Evolutionary conservation across 1,139 yeast genomes (phyloP).

Genomic region (Scheffersomyces segobiensis): DNA sequence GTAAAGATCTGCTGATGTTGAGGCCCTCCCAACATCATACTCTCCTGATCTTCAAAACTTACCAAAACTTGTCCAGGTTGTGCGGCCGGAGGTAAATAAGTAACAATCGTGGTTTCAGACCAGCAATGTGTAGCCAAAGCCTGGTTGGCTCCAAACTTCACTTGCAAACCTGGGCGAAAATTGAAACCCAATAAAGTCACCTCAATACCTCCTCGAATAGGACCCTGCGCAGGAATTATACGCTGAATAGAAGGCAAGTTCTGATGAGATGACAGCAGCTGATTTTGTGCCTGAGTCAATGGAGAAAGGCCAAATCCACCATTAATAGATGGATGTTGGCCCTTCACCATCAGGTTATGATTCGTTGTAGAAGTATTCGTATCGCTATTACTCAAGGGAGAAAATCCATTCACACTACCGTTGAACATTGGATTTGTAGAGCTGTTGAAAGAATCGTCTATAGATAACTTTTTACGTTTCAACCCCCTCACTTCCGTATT

Average conservation of each 20-base stretch:
- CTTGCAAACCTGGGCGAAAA: slow-evolving; percentile 78
- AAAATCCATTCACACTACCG: slow-evolving; percentile 42
- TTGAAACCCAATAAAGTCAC: slow-evolving; percentile 86
- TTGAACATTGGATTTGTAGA: slow-evolving; percentile 47
- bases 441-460: slow-evolving; percentile 43
- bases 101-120: slow-evolving; percentile 92
- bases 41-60: slow-evolving; percentile 60
- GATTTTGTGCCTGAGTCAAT: slow-evolving; percentile 9
- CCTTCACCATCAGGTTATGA: slow-evolving; percentile 5
- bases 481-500: slow-evolving; percentile 27
- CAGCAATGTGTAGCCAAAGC: slow-evolving; percentile 93
- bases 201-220: slow-evolving; percentile 93
- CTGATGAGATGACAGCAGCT: slow-evolving; percentile 2
- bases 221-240: slow-evolving; percentile 93
- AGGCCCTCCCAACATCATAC: slow-evolving; percentile 26
- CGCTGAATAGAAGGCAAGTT: slow-evolving; percentile 66
- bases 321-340: slow-evolving; percentile 2
- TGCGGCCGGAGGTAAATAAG: slow-evolving; percentile 88
- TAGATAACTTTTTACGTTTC: slow-evolving; percentile 45
- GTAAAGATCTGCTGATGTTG: slow-evolving; percentile 69
- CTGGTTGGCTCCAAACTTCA: slow-evolving; percentile 80
- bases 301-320: slow-evolving; percentile 16
- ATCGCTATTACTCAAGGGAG: slow-evolving; percentile 49
- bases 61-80: slow-evolving; percentile 91
- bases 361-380: slow-evolving; percentile 41